Base-by-base conservation (phyloP, 345 rosid genomes). In the Populus euphratica region DNA sequence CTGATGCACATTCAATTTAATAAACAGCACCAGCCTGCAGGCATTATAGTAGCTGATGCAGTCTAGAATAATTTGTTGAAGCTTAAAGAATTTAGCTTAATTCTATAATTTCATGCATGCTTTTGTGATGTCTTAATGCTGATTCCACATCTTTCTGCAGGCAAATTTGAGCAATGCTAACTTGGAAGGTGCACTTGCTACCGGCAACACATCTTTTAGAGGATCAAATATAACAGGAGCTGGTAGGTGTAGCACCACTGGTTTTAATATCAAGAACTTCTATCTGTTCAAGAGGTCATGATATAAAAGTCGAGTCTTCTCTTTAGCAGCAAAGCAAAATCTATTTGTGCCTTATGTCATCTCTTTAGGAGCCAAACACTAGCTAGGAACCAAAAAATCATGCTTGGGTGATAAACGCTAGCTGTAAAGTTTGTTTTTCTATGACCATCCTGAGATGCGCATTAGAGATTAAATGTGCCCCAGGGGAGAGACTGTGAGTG, bases 141-240 rank as follows among this genome's bases (percentile, higher is more conserved):
- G 44, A 33, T 8, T 23, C 23, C n/a, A 44, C 69, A 64, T 33
- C 72, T 70, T 78, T 64, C 39, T 84, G 83, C 87, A 95, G 99
- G 98, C 76, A 70, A 95, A 93, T 78, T 76, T 95, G 79, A 90
- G 86, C 72, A 93, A 95, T 78, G 99, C 97, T 66, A 95, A 91
- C 85, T 84, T 95, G 83, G 99, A 93, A 90, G 99, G 99, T 76
- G 97, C 97, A 6, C 85, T 88, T 77, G 88, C 88, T 75, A 93
- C 98, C 5, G 97, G 99, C 69, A 95, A 95, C 83, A 91, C 98
- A n/a, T 93, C 99, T 63, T 93, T 95, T 80, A 92, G n/a, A 81
- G 98, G 96, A 82, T 91, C 99, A 77, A 92, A 82, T 59, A 90
- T 95, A 73, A 86, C 86, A 2, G 99, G 98, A 76, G 99, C 98